Conservation (phyloP, 2,329 filamentous ascomycete species). For the Penicillium sp. region DNA sequence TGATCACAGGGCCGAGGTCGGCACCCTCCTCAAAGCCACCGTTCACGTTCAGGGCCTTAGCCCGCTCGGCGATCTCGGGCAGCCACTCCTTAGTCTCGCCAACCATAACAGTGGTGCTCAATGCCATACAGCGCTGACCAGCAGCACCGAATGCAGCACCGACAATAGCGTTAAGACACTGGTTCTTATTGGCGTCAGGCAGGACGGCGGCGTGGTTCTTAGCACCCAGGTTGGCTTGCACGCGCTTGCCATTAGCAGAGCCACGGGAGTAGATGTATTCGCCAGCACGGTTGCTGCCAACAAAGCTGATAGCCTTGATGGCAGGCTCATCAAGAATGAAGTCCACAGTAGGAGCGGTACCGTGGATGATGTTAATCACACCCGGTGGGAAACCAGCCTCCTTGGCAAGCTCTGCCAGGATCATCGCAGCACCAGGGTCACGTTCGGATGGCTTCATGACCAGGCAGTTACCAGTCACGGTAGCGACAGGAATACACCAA, state of each 20-base stretch:
- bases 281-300: constrained; percentile 65
- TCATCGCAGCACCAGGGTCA: constrained; percentile 64
- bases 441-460: constrained; percentile 66
- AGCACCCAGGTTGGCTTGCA: constrained; percentile 66
- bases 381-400: constrained; percentile 64
- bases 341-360: constrained; percentile 62
- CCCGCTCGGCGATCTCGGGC: constrained; percentile 59
- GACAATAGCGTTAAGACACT: constrained; percentile 62
- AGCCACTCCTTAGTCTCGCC: constrained; percentile 66
- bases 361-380: constrained; percentile 66
- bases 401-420: constrained; percentile 61
- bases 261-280: constrained; percentile 66
- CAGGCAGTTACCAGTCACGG: constrained; percentile 62
- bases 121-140: constrained; percentile 67
- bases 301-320: constrained; percentile 68
- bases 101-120: constrained; percentile 63
- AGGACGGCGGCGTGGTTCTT: constrained; percentile 69
- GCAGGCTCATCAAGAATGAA: constrained; percentile 66
- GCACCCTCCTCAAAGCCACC: constrained; percentile 62
- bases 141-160: constrained; percentile 68
- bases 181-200: constrained; percentile 68
- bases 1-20: constrained; percentile 64
- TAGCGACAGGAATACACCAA: constrained; percentile 64
- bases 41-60: constrained; percentile 59
- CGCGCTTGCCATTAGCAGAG: constrained; percentile 68